Conservation (phyloP, 2,329 filamentous ascomycete genomes). For the Ophiostoma australiae region DNA sequence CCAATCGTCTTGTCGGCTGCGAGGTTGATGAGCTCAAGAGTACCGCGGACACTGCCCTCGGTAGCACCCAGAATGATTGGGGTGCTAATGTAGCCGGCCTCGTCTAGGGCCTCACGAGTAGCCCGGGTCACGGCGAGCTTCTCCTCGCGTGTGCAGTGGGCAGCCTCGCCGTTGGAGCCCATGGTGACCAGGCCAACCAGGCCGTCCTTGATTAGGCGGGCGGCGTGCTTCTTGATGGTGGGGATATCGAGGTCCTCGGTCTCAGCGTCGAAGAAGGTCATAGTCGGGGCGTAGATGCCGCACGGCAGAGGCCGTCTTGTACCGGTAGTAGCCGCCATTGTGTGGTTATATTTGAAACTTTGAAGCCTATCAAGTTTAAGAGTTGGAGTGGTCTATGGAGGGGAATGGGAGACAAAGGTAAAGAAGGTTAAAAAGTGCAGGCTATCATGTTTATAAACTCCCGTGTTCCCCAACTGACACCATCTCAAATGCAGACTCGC, state of each 20-base stretch:
- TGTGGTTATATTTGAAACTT: neutral
- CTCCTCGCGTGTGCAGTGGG: constrained; percentile 75
- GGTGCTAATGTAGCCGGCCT: constrained; percentile 68
- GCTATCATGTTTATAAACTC: constrained; percentile 11
- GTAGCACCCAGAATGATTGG: constrained; percentile 79
- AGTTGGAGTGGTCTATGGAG: neutral
- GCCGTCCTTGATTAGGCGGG: constrained; percentile 70
- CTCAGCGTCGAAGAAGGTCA: constrained; percentile 82
- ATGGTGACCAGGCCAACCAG: constrained; percentile 78
- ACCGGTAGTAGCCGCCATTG: constrained; percentile 38
- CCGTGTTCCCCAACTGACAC: neutral
- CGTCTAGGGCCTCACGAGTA: constrained; percentile 75
- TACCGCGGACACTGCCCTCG: constrained; percentile 74
- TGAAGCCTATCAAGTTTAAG: neutral
- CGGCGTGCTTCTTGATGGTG: constrained; percentile 72
- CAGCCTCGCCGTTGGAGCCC: constrained; percentile 87
- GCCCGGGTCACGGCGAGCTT: constrained; percentile 69
- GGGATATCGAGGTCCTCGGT: constrained; percentile 81
- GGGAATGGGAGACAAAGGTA: neutral
- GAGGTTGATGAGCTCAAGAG: constrained; percentile 67
- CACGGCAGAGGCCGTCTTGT: constrained; percentile 59
- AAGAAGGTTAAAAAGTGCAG: constrained; percentile 24
- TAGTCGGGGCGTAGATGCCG: constrained; percentile 82
- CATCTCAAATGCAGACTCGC: neutral
- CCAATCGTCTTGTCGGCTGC: constrained; percentile 55